phyloP scores from a whole-genome alignment of 1,139 yeast species.

The Protomyces lactucae-debilis region DNA sequence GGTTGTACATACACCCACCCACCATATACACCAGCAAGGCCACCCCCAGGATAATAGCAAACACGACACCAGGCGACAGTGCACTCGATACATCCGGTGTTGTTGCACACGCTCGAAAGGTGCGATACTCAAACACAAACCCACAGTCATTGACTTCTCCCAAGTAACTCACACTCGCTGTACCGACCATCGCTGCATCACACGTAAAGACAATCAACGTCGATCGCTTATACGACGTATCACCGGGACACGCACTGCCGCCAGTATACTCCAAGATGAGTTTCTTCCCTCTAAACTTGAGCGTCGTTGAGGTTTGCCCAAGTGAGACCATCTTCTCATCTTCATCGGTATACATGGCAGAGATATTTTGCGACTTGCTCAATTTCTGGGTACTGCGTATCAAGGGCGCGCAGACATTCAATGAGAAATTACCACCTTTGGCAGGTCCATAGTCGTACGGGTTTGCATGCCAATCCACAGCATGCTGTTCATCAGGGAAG shows the following conservation, averaged over 20 bases:
- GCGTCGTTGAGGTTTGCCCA: slow-evolving; percentile 48
- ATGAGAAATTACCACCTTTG: slow-evolving; percentile 61
- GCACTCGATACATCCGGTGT: slow-evolving; percentile 18
- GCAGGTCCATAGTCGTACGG: slow-evolving; percentile 54
- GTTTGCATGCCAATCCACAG: slow-evolving; percentile 54
- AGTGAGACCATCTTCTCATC: slow-evolving; percentile 54
- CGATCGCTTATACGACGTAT: slow-evolving; percentile 51
- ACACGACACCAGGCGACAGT: slow-evolving; percentile 21
- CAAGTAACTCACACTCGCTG: slow-evolving; percentile 64
- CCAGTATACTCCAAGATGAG: slow-evolving; percentile 63
- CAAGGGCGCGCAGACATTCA: slow-evolving; percentile 64
- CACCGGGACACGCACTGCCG: slow-evolving; percentile 65
- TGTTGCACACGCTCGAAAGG: slow-evolving; percentile 78
- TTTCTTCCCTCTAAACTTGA: slow-evolving; percentile 66
- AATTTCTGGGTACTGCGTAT: slow-evolving; percentile 42
- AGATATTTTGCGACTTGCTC: slow-evolving; percentile 54
- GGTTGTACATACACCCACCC: slow-evolving; percentile 27
- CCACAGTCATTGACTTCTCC: slow-evolving; percentile 73
- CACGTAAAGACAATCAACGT: slow-evolving; percentile 71
- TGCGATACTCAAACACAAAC: slow-evolving; percentile 77
- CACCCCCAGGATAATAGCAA: slow-evolving; percentile 15
- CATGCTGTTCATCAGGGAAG: slow-evolving; percentile 11
- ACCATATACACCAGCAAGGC: slow-evolving; percentile 26
- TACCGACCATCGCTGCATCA: slow-evolving; percentile 58
- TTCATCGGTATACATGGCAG: slow-evolving; percentile 50